phyloP scores from a whole-genome alignment of 2,329 filamentous ascomycete genomes.

The Grosmannia clavigera region DNA sequence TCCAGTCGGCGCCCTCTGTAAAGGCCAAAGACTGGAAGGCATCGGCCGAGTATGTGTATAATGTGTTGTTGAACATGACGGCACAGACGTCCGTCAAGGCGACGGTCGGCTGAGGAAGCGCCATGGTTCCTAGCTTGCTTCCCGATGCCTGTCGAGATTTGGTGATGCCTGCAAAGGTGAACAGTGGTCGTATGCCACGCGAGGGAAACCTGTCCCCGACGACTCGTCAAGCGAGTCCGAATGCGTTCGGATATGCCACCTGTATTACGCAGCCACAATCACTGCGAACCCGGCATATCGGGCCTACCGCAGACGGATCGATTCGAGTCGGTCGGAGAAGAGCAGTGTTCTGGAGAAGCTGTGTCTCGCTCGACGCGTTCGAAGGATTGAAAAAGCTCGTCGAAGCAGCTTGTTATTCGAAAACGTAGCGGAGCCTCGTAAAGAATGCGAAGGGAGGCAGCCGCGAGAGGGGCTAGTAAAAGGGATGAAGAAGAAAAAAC shows the following conservation, averaged over 20 bases:
- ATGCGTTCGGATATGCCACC: background rate
- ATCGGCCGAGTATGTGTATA: slow-evolving; percentile 69
- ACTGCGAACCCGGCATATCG: background rate
- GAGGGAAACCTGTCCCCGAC: slow-evolving; percentile 1
- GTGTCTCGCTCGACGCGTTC: background rate
- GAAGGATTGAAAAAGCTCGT: background rate
- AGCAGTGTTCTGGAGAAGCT: background rate
- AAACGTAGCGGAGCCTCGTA: background rate
- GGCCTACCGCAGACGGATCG: background rate
- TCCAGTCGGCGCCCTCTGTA: slow-evolving; percentile 59
- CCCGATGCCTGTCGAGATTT: slow-evolving; percentile 5
- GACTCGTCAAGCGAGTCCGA: background rate
- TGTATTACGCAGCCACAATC: background rate
- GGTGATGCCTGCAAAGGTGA: background rate
- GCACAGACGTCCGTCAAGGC: slow-evolving; percentile 70
- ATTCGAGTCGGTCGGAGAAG: background rate
- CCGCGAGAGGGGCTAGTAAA: background rate
- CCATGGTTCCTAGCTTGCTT: slow-evolving; percentile 37
- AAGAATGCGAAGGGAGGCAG: background rate
- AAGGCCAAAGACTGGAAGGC: slow-evolving; percentile 67
- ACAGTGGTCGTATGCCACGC: background rate
- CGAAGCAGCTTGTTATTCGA: background rate
- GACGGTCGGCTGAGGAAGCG: slow-evolving; percentile 56
- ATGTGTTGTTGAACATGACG: slow-evolving; percentile 63
- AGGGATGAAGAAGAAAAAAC: background rate